A percentile compares a stretch with the other conserved stretches of the same genome.
These are phyloP conservation scores for Diaporthe ampelina DNA, from an alignment of 2,329 filamentous ascomycete genomes.

Conservation along the genomic window DNA sequence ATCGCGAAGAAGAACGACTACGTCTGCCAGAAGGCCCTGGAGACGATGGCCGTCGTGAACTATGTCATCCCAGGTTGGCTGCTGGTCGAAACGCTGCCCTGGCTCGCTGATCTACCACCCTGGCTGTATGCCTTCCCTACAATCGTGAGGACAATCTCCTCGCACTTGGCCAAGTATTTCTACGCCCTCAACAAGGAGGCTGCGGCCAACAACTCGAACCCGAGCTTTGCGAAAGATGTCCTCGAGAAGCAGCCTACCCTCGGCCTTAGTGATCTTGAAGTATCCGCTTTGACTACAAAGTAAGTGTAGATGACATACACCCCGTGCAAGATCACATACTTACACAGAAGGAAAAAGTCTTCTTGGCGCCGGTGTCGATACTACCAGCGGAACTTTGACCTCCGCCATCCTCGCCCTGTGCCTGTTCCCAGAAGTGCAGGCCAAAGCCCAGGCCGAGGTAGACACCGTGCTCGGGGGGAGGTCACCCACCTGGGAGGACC, in stretches of 20 bases:
- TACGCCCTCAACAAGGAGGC: constrained; percentile 27
- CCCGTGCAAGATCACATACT: not conserved
- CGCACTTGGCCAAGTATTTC: constrained; percentile 21
- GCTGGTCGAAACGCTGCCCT: constrained; percentile 27
- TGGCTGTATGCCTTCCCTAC: constrained; percentile 28
- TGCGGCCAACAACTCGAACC: constrained; percentile 11
- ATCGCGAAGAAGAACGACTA: constrained; percentile 17
- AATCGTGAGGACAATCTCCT: constrained; percentile 11
- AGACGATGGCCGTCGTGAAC: constrained; percentile 9
- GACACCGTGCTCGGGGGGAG: constrained; percentile 18
- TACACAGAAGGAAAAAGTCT: not conserved
- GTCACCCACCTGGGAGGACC: constrained; percentile 31
- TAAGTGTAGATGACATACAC: not conserved
- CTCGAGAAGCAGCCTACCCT: constrained; percentile 15
- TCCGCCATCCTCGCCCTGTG: constrained; percentile 26
- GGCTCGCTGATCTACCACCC: constrained; percentile 16
- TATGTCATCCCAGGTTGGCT: constrained; percentile 19
- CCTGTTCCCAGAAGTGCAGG: constrained; percentile 18
- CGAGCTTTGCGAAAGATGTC: constrained; percentile 22
- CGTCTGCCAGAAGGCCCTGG: constrained; percentile 3
- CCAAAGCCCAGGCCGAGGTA: constrained; percentile 29
- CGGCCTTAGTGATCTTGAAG: not conserved
- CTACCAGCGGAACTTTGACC: constrained; percentile 1
- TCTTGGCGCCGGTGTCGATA: constrained; percentile 13
- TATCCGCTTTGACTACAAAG: constrained; percentile 14